Base-by-base conservation (phyloP, 2,329 filamentous ascomycete genomes). In the Pezizomycotina sp. region DNA sequence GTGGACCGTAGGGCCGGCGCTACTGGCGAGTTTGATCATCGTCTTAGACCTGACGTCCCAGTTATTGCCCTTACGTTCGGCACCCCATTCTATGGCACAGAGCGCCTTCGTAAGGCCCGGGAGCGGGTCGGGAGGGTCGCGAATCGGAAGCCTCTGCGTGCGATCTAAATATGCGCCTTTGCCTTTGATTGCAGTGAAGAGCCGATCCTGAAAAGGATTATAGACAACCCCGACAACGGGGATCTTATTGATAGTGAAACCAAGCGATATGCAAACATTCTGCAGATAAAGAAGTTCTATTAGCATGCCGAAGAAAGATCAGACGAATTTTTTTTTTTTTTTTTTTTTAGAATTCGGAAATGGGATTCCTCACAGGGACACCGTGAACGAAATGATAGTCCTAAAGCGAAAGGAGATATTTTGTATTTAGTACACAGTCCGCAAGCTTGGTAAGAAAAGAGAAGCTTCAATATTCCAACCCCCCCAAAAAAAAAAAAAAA, bases 1-100 rank as follows among this genome's bases (percentile, higher is more conserved):
- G 53, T 84, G 79, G 28, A 79, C 77, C 78, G 86, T 86, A 4
- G 69, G 66, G 5, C 78, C 78, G 21, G 75, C 76, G 44, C 74
- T 69, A 1, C 62, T 68, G 3, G 66, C 66, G 36, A 77, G 61
- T 45, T 62, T 68, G 31, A 62, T 60, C 54, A 82, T 84, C 4
- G 75, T 72, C 36, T 68, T 62, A 14, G 63, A 63, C 59, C 81
- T 82, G 49, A 79, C 56, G 32, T 69, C 69, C 53, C 73, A 84
- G 56, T 84, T 82, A 47, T 63, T 62, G 3, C 78, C 79, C 34
- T 67, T 63, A 8, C 79, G 65, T 49, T 71, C 68, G 22, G 63
- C 68, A 1, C 79, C 79, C 76, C 76, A 83, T 56, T 89, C 79
- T 2, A 78, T 64, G 5, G 66, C 74, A 3, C 84, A 63, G 7